Conservation (phyloP, 257 asterid genomes). For the Henckelia pumila region DNA sequence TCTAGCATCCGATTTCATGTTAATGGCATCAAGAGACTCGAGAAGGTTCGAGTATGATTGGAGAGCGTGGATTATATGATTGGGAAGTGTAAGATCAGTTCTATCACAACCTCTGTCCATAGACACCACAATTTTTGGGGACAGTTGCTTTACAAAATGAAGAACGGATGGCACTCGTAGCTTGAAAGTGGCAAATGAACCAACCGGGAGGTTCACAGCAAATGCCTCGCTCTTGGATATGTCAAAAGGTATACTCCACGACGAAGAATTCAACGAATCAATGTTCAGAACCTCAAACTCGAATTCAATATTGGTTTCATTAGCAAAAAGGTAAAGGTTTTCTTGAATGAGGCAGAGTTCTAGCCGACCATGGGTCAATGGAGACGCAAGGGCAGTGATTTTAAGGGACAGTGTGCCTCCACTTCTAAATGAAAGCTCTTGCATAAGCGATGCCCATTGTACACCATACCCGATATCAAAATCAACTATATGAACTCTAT, state of each 20-base stretch:
- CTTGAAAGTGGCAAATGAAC: slow-evolving; percentile 52
- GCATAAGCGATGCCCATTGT: slow-evolving; percentile 98
- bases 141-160: slow-evolving; percentile 66
- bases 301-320: slow-evolving; percentile 54
- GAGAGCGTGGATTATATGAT: slow-evolving; percentile 75
- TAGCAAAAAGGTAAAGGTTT: slow-evolving; percentile 68
- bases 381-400: slow-evolving; percentile 74
- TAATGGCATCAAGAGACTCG: slow-evolving; percentile 83
- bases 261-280: slow-evolving; percentile 58
- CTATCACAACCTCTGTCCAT: slow-evolving; percentile 86
- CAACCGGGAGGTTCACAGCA: slow-evolving; percentile 78
- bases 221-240: slow-evolving; percentile 52
- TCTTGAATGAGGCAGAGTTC: slow-evolving; percentile 76
- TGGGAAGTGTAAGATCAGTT: slow-evolving; percentile 80
- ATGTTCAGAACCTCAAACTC: slow-evolving; percentile 64
- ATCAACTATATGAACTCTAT: slow-evolving; percentile 70
- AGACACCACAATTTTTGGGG: slow-evolving; percentile 84
- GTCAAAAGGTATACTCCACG: slow-evolving; percentile 63
- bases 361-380: slow-evolving; percentile 67
- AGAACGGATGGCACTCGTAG: slow-evolving; percentile 59
- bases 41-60: slow-evolving; percentile 72
- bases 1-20: slow-evolving; percentile 64
- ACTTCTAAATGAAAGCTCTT: slow-evolving; percentile 68
- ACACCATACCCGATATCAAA: slow-evolving; percentile 92
- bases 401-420: slow-evolving; percentile 64